A percentile compares a stretch with the other conserved stretches of the same genome.
phyloP scores from a whole-genome alignment of 345 rosid species.

The Linum usitatissimum region DNA sequence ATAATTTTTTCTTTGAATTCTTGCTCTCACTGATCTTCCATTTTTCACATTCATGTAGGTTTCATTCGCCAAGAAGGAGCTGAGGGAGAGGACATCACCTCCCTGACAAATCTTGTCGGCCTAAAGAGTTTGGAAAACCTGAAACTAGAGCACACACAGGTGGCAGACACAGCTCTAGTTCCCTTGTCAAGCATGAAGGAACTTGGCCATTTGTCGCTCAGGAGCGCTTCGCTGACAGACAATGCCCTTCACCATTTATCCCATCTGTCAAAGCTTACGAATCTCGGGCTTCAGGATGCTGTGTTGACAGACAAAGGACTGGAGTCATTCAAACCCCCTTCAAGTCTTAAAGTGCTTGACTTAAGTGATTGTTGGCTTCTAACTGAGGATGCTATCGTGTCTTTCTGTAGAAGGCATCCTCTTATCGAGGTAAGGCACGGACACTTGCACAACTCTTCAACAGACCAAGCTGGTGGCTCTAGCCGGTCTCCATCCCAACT shows the following conservation, averaged over 20 bases:
- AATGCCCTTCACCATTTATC: slow-evolving; percentile 42
- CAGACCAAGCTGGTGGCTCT: slow-evolving; percentile 18
- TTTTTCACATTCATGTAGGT: slow-evolving; percentile 29
- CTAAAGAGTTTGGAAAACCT: slow-evolving; percentile 42
- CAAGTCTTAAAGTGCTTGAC: slow-evolving; percentile 43
- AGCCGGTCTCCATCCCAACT: slow-evolving; percentile 13
- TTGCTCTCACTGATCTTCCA: neutral
- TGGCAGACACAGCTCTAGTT: slow-evolving; percentile 45
- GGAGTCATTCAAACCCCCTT: slow-evolving; percentile 44
- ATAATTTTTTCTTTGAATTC: neutral
- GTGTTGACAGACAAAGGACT: slow-evolving; percentile 62
- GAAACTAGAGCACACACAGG: slow-evolving; percentile 55
- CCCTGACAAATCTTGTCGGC: slow-evolving; percentile 40
- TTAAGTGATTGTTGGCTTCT: slow-evolving; percentile 91
- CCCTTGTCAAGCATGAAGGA: slow-evolving; percentile 39
- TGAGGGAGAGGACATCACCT: slow-evolving; percentile 23
- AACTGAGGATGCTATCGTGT: slow-evolving; percentile 33
- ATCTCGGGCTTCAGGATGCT: slow-evolving; percentile 48
- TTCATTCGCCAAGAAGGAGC: slow-evolving; percentile 28
- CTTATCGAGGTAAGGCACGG: slow-evolving; percentile 52
- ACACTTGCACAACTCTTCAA: slow-evolving; percentile 13
- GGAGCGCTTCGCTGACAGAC: slow-evolving; percentile 60
- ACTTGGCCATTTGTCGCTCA: slow-evolving; percentile 47
- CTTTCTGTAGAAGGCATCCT: slow-evolving; percentile 43
- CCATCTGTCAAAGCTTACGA: slow-evolving; percentile 42